Conservation (phyloP, 768 basidiomycete species). For the Tulasnella sp. region DNA sequence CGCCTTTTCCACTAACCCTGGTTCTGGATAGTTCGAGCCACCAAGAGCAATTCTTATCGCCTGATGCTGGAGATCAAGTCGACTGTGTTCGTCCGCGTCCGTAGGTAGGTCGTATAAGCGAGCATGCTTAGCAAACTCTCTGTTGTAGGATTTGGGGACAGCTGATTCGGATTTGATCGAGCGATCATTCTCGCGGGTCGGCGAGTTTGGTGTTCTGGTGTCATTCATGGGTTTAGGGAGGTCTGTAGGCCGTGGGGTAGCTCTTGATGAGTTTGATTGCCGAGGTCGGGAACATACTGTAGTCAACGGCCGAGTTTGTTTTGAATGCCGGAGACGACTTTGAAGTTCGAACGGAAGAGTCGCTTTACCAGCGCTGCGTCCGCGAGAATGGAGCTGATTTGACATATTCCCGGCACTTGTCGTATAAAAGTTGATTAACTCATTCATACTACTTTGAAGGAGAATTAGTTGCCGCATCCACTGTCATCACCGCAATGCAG, state of each 20-base stretch:
- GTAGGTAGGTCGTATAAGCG: not conserved
- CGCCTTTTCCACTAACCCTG: not conserved
- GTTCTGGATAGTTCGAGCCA: not conserved
- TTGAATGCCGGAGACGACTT: no score
- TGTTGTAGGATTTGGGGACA: not conserved
- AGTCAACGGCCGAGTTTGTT: no score
- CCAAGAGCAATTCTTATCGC: not conserved
- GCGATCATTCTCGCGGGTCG: not conserved
- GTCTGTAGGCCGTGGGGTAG: no score
- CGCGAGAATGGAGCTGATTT: constrained; percentile 37
- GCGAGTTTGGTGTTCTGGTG: not conserved
- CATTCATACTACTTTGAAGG: not conserved
- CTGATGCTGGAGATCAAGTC: not conserved
- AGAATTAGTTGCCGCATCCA: not conserved
- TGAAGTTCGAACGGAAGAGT: no score
- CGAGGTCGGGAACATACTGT: no score
- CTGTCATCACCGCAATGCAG: not conserved
- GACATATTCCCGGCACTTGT: constrained; percentile 29
- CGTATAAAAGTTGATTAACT: not conserved
- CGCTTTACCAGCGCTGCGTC: constrained; percentile 33
- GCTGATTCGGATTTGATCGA: not conserved
- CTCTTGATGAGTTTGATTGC: no score
- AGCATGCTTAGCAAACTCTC: not conserved
- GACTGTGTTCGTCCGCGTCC: not conserved
- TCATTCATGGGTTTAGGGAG: not conserved